phyloP scores from a whole-genome alignment of 257 asterid genomes.

The Forsythia viridissima region DNA sequence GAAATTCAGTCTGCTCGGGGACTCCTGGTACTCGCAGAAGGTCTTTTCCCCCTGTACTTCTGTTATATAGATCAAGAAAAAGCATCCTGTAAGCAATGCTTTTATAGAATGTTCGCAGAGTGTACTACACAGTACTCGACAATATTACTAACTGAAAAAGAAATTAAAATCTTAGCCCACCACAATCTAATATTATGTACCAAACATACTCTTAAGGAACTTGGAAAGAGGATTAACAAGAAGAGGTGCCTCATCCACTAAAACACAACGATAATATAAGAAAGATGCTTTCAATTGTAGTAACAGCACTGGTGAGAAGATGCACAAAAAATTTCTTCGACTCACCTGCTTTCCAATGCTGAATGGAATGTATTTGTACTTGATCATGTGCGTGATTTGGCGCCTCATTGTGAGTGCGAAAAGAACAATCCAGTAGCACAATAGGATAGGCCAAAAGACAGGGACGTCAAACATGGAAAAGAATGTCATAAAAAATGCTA shows the following conservation, averaged over 20 bases:
- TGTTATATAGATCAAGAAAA: conserved; percentile 8
- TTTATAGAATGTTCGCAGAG: not conserved
- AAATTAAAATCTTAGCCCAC: not conserved
- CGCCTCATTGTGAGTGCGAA: conserved; percentile 5
- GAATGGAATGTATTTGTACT: conserved; percentile 1
- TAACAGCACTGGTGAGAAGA: not conserved
- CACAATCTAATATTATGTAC: not conserved
- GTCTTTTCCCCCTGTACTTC: conserved; percentile 16
- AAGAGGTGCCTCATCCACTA: not conserved
- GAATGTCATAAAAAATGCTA: conserved; percentile 9
- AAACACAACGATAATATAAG: not conserved
- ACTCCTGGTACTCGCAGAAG: conserved; percentile 9
- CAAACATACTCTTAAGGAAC: too few relatives aligned
- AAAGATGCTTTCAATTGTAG: not conserved
- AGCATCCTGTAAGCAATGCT: not conserved
- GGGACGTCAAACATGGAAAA: conserved; percentile 15
- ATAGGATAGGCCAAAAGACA: conserved; percentile 5
- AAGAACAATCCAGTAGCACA: conserved; percentile 11
- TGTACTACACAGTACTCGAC: too few relatives aligned
- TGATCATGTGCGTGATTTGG: conserved; percentile 20
- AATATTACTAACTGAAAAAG: too few relatives aligned
- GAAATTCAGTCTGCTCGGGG: conserved; percentile 19
- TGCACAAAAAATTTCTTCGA: not conserved
- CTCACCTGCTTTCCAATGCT: not conserved
- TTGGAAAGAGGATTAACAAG: not conserved